Percentiles rank a stretch among this genome's conserved stretches.
These are phyloP conservation scores for Salix purpurea DNA, from an alignment of 345 rosid genomes.

Conservation along the genomic window DNA sequence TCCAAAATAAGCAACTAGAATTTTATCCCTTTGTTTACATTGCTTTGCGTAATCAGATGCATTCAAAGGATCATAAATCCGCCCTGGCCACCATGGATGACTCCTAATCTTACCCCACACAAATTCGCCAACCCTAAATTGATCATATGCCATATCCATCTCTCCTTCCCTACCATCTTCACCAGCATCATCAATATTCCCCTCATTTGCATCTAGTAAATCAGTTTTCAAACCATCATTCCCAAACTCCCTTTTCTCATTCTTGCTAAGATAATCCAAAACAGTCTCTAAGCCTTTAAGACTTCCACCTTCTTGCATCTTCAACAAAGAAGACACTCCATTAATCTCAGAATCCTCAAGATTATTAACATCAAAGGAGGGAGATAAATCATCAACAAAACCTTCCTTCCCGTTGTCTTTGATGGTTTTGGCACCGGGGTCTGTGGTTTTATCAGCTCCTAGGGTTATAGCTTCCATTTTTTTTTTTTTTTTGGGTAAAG, in stretches of 20 bases:
- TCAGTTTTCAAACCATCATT: not conserved
- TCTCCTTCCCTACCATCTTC: constrained; percentile 18
- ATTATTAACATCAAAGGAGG: constrained; percentile 10
- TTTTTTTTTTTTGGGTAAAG: too few species aligned
- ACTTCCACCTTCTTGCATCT: constrained; percentile 41
- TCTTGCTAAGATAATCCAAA: constrained; percentile 33
- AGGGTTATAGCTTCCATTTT: too few species aligned
- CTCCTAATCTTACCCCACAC: constrained; percentile 93
- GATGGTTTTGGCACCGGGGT: not conserved
- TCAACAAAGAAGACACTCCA: constrained; percentile 62
- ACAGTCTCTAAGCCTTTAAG: constrained; percentile 31
- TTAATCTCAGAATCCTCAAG: constrained; percentile 60
- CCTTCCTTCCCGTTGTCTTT: constrained; percentile 1
- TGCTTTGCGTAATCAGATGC: constrained; percentile 71
- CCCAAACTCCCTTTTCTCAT: constrained; percentile 15
- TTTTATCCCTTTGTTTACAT: constrained; percentile 45
- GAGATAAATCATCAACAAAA: constrained; percentile 3
- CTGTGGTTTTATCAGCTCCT: not conserved
- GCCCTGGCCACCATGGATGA: constrained; percentile 99
- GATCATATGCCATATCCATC: constrained; percentile 34
- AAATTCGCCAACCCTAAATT: constrained; percentile 70
- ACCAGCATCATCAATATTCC: constrained; percentile 3
- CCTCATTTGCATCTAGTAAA: constrained; percentile 12
- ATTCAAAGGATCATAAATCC: constrained; percentile 61
- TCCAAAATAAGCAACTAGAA: constrained; percentile 84